These are phyloP conservation scores for Cytospora piceicola DNA, from an alignment of 2,329 filamentous ascomycete species.

Conservation along the genomic window DNA sequence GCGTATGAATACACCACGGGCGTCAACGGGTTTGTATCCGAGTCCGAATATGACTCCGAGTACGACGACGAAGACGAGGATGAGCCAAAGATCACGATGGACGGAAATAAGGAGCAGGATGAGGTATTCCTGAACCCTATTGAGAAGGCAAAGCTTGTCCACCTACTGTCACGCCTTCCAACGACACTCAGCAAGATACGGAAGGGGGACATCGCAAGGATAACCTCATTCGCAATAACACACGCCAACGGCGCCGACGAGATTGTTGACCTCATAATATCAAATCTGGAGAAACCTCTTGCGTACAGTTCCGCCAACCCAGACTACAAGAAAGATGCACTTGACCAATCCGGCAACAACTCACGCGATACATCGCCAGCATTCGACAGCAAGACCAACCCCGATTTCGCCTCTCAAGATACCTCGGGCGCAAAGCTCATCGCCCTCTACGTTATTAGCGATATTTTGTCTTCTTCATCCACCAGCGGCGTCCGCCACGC, in stretches of 20 bases:
- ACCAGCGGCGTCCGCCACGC: slow-evolving; percentile 80
- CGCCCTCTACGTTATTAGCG: slow-evolving; percentile 75
- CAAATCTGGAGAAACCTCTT: slow-evolving; percentile 80
- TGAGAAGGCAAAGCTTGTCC: slow-evolving; percentile 81
- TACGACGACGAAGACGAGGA: slow-evolving; percentile 78
- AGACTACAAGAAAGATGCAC: slow-evolving; percentile 48
- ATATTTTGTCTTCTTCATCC: slow-evolving; percentile 78
- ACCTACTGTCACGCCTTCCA: slow-evolving; percentile 82
- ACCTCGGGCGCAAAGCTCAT: slow-evolving; percentile 75
- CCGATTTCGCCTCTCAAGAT: slow-evolving; percentile 53
- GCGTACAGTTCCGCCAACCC: slow-evolving; percentile 73
- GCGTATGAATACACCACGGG: slow-evolving; percentile 79
- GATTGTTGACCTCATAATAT: slow-evolving; percentile 84
- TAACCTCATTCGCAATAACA: slow-evolving; percentile 86
- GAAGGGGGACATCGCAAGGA: slow-evolving; percentile 82
- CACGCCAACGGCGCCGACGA: slow-evolving; percentile 90
- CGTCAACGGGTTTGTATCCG: slow-evolving; percentile 79
- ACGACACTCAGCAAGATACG: slow-evolving; percentile 73
- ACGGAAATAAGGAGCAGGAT: slow-evolving; percentile 47
- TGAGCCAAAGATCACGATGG: slow-evolving; percentile 51
- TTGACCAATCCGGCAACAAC: slow-evolving; percentile 41
- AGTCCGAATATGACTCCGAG: slow-evolving; percentile 83
- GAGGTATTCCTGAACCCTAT: slow-evolving; percentile 77
- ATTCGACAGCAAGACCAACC: slow-evolving; percentile 47
- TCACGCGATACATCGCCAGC: slow-evolving; percentile 43